These are phyloP conservation scores for Suhomyces bribrorum DNA, from an alignment of 1,139 yeast genomes.

Conservation along the genomic window DNA sequence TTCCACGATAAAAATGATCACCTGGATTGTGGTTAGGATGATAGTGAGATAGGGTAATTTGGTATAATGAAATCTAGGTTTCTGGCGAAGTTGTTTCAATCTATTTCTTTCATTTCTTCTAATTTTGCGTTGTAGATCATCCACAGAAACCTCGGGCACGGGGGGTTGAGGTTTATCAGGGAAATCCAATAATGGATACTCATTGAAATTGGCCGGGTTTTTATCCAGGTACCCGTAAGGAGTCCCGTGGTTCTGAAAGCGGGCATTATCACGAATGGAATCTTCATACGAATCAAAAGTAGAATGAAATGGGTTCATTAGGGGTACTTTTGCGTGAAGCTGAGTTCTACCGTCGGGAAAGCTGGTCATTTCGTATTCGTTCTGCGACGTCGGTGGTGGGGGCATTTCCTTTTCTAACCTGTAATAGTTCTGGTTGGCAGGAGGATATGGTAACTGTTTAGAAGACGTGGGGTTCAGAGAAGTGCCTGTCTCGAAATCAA, in stretches of 20 bases:
- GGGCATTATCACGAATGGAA: neutral
- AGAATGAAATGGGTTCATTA: slow-evolving; percentile 12
- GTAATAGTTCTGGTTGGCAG: slow-evolving; percentile 2
- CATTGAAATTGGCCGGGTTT: slow-evolving; percentile 6
- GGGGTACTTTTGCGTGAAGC: slow-evolving; percentile 5
- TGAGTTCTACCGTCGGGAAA: slow-evolving; percentile 1
- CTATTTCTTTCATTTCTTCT: slow-evolving; percentile 12
- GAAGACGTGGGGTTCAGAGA: neutral
- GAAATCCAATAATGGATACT: slow-evolving; percentile 5
- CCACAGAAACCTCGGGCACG: slow-evolving; percentile 3
- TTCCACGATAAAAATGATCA: slow-evolving; percentile 68
- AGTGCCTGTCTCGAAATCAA: slow-evolving; percentile 2
- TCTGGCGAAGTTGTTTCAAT: slow-evolving; percentile 17
- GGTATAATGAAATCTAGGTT: slow-evolving; percentile 47
- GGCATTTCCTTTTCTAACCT: slow-evolving; percentile 5
- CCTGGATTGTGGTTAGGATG: slow-evolving; percentile 51
- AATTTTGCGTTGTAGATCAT: slow-evolving; percentile 5
- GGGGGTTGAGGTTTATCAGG: slow-evolving; percentile 11
- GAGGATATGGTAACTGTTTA: slow-evolving; percentile 8
- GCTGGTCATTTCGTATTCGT: slow-evolving; percentile 9
- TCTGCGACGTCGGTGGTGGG: slow-evolving; percentile 1
- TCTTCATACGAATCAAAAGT: slow-evolving; percentile 8
- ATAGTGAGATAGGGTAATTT: slow-evolving; percentile 50
- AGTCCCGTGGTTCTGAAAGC: slow-evolving; percentile 1
- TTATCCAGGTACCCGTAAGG: slow-evolving; percentile 7